Base-by-base conservation (phyloP, 345 rosid genomes). In the Sapria himalayana region DNA sequence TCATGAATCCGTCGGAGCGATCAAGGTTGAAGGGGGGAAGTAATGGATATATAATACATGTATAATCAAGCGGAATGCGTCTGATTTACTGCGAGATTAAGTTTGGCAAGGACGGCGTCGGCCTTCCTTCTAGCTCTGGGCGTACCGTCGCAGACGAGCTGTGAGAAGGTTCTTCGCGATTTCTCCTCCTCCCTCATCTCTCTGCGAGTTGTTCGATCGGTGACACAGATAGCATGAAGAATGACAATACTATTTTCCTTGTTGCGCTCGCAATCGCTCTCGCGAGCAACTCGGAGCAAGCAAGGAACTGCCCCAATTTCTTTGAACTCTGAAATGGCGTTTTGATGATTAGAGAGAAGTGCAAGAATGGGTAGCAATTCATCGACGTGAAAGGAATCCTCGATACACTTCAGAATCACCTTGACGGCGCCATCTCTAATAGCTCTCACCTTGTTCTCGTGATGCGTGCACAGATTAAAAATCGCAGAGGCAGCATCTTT, bases 101-200 rank as follows among this genome's bases (percentile, higher is more conserved):
- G 37, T 65, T 91, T 71, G 22, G 76, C 98, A 15, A 89, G 74
- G 24, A 82, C 73, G 29, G 75, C 74, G 7, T 45, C 69, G 4
- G 98, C 98, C 60, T 89, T 89, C 60, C 98, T 69, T 70, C 74
- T 75, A 42, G 95, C 98, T 64, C 98, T 72, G 7, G 95, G 62
- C 35, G 95, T 82, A 31, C 98, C 98, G 19, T 73, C 77, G 34
- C 63, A 60, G 13, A 76, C 63, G 48, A 89, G 86, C 55, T 71
- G 78, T 5, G 98, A 68, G 21, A 89, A 67, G 10, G 93, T 82
- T 31, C 78, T 72, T 29, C 67, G 20, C 0, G 43, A 22, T 11
- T 29, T 65, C 55, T 89, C 95, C 52, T 89, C 98, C 48, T 89
- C 95, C 65, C 65, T 74, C 17, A 89, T 48, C 33, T 64, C 64